A percentile compares a stretch with the other conserved stretches of the same genome.
Evolutionary conservation across 257 asterid species (phyloP).

Genomic region (Solanum commersonii): DNA sequence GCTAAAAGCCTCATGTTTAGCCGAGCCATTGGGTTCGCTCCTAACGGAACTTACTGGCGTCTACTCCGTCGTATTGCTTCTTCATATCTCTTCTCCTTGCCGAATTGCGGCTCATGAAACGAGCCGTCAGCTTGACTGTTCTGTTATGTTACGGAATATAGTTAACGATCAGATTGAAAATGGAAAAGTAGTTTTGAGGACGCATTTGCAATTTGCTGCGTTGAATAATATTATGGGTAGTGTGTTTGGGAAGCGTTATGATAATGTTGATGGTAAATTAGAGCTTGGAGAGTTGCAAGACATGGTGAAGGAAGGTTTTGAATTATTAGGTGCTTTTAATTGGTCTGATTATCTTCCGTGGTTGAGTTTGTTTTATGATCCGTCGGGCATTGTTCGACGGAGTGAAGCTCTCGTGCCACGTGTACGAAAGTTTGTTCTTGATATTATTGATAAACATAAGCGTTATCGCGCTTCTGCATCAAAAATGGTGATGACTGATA

Average conservation of each 20-base stretch:
- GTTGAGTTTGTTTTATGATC: conserved; percentile 35
- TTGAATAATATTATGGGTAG: conserved; percentile 35
- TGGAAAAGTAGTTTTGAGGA: conserved; percentile 27
- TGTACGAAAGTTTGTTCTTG: conserved; percentile 20
- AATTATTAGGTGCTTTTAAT: conserved; percentile 46
- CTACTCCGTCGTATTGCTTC: conserved; percentile 37
- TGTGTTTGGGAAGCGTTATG: conserved; percentile 37
- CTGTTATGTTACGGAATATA: conserved; percentile 26
- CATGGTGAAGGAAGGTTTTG: conserved; percentile 47
- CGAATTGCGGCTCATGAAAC: conserved; percentile 35
- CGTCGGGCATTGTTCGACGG: conserved; percentile 26
- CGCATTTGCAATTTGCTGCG: conserved; percentile 37
- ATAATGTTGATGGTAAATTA: background rate
- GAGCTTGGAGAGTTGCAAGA: conserved; percentile 30
- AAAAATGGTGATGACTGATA: background rate
- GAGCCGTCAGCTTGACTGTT: conserved; percentile 29
- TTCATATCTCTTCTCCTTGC: conserved; percentile 39
- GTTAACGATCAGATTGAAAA: conserved; percentile 17
- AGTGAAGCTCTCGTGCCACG: conserved; percentile 28
- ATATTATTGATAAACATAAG: conserved; percentile 28
- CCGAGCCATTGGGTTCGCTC: conserved; percentile 67
- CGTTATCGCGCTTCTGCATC: background rate
- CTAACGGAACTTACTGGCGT: conserved; percentile 44
- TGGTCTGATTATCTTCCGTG: conserved; percentile 54
- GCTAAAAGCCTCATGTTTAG: conserved; percentile 51